Evolutionary conservation across 148 eudicot genomes (phyloP), one percentile per base, ranked within the genome.

Genomic region (Mesembryanthemum crystallinum): DNA sequence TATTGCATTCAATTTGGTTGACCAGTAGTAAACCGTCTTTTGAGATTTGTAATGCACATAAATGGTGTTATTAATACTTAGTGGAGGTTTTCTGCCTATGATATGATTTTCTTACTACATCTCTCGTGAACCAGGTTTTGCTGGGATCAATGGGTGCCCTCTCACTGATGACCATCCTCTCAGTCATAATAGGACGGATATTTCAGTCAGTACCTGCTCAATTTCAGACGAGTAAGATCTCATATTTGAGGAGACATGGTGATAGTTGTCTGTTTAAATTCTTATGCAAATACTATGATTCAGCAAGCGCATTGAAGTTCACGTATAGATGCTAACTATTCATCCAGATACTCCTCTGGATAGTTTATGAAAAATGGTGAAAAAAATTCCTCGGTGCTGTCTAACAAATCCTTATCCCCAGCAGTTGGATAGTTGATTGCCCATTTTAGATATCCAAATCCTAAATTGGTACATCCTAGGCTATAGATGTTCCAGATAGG

Each of bases 151-250:
- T 92, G 96, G 97, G 92, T 72, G 98, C 98, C 82, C 90, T 94
- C 37, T 85, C 94, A 61, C 86, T 94, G 45, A 94, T 94, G 97
- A 78, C 96, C 28, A 73, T 89, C 78, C 81, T 94, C 49, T 94
- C 98, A 10, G 98, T 92, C 49, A 24, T 92, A 47, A 92, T 94
- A 59, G 98, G 98, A 75, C 82, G 90, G 57, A 81, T 90, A 82
- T 94, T 94, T 87, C 91, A 94, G 71, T 92, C 98, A 12, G 97
- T 94, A 64, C 97, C 98, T 76, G 92, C 98, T 84, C 98, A 94
- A 83, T 94, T 94, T 88, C 97, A 92, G 79, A 92, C 98, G 67
- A 92, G 98, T 92, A 89, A 88, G 98, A 74, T n/a, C 63, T 69
- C 54, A 21, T 54, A 17, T 73, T 42, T 20, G 39, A 15, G 39